Evolutionary conservation across 352 stramenopile genomes (phyloP).

Genomic region (Pilasporangium apinafurcum): DNA sequence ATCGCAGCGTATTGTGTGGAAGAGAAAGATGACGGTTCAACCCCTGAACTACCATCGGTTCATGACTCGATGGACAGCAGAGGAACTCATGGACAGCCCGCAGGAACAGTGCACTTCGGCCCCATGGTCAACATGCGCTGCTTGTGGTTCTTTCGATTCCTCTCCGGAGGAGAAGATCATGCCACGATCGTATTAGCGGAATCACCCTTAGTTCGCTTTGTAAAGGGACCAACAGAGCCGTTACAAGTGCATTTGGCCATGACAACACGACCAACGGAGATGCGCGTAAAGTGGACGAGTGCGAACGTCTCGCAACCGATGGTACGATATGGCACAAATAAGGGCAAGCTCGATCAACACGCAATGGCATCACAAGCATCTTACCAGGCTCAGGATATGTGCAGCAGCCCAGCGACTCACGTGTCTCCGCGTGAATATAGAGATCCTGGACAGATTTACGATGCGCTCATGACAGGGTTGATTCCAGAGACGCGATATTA

Average conservation of each 20-base stretch:
- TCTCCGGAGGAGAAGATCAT: conserved; percentile 14
- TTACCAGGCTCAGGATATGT: conserved; percentile 19
- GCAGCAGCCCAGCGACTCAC: conserved; percentile 12
- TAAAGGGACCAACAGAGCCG: conserved; percentile 27
- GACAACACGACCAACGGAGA: conserved; percentile 15
- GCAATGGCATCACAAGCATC: conserved; percentile 8
- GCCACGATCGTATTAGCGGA: conserved; percentile 31
- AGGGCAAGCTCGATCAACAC: conserved; percentile 7
- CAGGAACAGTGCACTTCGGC: conserved; percentile 5
- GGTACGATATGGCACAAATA: conserved; percentile 26
- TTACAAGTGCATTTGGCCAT: conserved; percentile 9
- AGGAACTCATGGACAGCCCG: not conserved
- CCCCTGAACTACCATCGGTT: not conserved
- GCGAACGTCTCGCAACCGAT: conserved; percentile 18
- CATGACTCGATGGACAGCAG: conserved; percentile 12
- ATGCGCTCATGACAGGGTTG: conserved; percentile 10
- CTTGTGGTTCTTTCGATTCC: conserved; percentile 19
- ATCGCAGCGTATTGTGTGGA: conserved; percentile 16
- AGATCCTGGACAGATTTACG: conserved; percentile 15
- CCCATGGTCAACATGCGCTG: conserved; percentile 25
- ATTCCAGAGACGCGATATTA: conserved; percentile 9
- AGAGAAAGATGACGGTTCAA: conserved; percentile 4
- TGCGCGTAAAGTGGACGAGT: conserved; percentile 55
- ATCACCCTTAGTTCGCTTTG: conserved; percentile 25
- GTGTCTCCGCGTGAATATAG: conserved; percentile 8